Base-by-base conservation (phyloP, 2,329 filamentous ascomycete species). In the Trichoderma hamatum region DNA sequence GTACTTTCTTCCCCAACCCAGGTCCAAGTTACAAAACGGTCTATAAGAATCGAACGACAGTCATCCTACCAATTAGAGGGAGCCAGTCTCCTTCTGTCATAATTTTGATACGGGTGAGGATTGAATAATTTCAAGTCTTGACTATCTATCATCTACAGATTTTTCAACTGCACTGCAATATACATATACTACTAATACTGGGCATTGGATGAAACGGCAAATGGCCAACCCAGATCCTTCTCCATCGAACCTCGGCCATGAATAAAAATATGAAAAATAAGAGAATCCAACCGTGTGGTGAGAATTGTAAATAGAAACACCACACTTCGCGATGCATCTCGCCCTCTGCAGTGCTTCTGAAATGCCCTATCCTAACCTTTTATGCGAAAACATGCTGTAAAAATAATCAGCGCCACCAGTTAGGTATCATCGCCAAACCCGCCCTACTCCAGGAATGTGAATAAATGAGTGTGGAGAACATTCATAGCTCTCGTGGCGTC, bases 401-500 rank as follows among this genome's bases (percentile, higher is more conserved):
- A 61, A 64, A 39, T 14, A 54, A 54, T 56, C 10, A 21, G 52
- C 28, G 34, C 28, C 63, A 28, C 36, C 46, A 51, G 46, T 30
- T 55, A 21, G 51, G 13, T 65, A 55, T 65, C 26, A 46, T 65
- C 51, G 51, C 52, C 52, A 46, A 26, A 26, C 14, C 24, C 39
- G 36, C 16, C 46, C 72, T 76, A 93, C 71, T 97, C 94, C 76
- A 97, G 85, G 81, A 97, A 98, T 1, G 94, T 97, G 78, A 99
- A 98, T 69, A 99, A 88, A 82, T 94, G 95, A 24, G 96, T 98
- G 79, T 99, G 96, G 72, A 99, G 86, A 76, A 98, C 93, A 78
- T 96, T 98, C 85, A 99, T 91, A 36, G 96, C 96, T 73, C 96
- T 89, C 74, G 94, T 93, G 26, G 96, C 94, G 77, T 98, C 94